Percentiles rank a stretch among this genome's conserved stretches.
Conservation (phyloP, 1,284 basidiomycete genomes). For the Malassezia brasiliensis region DNA sequence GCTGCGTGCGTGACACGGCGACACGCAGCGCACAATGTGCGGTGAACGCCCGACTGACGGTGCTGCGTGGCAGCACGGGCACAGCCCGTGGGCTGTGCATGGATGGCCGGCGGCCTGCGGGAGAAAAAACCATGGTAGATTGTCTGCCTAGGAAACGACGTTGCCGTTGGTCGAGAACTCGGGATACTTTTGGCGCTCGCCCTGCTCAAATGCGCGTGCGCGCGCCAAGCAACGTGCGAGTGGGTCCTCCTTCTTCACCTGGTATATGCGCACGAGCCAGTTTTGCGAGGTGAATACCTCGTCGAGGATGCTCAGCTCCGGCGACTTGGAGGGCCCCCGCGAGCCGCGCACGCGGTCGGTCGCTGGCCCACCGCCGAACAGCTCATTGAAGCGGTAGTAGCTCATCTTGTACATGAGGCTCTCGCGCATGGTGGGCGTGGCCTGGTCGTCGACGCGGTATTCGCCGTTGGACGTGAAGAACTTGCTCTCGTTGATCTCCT, state of each 20-base stretch:
- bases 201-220: constrained; percentile 71
- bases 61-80: too few relatives aligned
- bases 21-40: not conserved
- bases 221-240: constrained; percentile 63
- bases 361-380: constrained; percentile 49
- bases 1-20: not conserved
- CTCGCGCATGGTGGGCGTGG: constrained; percentile 82
- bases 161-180: constrained; percentile 2
- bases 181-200: constrained; percentile 63
- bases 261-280: constrained; percentile 65
- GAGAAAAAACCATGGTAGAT: not conserved
- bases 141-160: constrained; percentile 5
- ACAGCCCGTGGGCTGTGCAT: too few relatives aligned
- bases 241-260: constrained; percentile 87
- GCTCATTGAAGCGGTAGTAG: constrained; percentile 46
- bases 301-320: constrained; percentile 39
- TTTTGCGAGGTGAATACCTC: constrained; percentile 47
- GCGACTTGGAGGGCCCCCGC: constrained; percentile 25
- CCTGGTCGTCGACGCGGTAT: constrained; percentile 81
- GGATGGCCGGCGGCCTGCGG: too few relatives aligned
- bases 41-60: too few relatives aligned
- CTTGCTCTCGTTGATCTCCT: constrained; percentile 86
- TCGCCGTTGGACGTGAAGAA: constrained; percentile 92
- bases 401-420: constrained; percentile 64
- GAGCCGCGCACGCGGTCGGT: constrained; percentile 38